Evolutionary conservation across 345 rosid genomes (phyloP), one percentile per base, ranked within the genome.

Genomic region (Clausena lansium): DNA sequence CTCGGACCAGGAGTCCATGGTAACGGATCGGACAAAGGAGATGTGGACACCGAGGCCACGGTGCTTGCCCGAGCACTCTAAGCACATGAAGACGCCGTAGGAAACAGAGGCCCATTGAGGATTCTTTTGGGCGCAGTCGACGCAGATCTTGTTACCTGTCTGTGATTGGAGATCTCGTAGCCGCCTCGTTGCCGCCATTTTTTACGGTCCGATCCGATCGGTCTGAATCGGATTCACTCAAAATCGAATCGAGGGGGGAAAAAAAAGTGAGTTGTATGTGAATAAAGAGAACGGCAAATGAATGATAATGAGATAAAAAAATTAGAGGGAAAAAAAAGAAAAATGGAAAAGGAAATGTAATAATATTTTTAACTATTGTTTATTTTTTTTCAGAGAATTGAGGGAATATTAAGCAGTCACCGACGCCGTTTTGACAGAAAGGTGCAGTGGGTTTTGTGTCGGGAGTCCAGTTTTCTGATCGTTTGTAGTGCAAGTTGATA

Each of bases 51-150:
- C 99, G 70, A 96, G 91, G 80, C 99, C 98, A 4, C 98, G 92
- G 84, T 96, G 99, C 87, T 92, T 94, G 19, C 99, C 99, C 55
- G 99, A 96, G 94, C 99, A 96, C 74, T 96, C 99, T 32, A 96
- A 87, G 73, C 99, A 96, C 98, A 94, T 96, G 91, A 96, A 96
- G 77, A 96, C 83, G 10, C 98, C 99, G 80, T 96, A 94, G 13
- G 98, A 92, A 30, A 96, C 95, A n/a, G 99, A 96, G 2, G 98
- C 99, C 99, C 99, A 96, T 87, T 96, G 99, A 11, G 99, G 99
- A 78, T 96, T 96, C 88, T 94, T 96, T 86, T 94, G 98, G 25
- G 92, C 80, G 82, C 98, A 96, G 68, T 96, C 99, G 54, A 94
- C 99, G 86, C 99, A 96, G 67, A 88, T 86, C 90, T 87, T 92